A percentile compares a stretch with the other conserved stretches of the same genome.
These are phyloP conservation scores for Suhomyces maxii DNA, from an alignment of 1,139 yeast species.

Conservation along the genomic window DNA sequence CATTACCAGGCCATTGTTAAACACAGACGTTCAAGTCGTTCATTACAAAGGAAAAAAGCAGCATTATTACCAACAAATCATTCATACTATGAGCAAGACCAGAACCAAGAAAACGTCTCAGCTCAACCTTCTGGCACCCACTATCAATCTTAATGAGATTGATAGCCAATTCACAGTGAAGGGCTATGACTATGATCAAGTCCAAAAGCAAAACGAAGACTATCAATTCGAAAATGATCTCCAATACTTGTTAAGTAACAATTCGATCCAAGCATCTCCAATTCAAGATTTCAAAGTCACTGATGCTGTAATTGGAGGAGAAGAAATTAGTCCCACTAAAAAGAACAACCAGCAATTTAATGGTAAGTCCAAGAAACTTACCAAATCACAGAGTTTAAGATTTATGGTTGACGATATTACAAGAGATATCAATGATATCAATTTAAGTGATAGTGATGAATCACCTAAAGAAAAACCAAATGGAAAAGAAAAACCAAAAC, in stretches of 20 bases:
- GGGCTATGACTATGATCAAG: constrained; percentile 19
- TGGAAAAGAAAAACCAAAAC: neutral
- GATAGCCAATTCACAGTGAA: constrained; percentile 14
- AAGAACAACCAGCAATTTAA: neutral
- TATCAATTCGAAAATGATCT: constrained; percentile 26
- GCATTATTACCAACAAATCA: neutral
- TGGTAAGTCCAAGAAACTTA: neutral
- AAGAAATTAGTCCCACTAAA: constrained; percentile 1
- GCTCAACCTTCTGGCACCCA: constrained; percentile 4
- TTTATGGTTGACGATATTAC: constrained; percentile 21
- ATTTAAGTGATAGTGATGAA: constrained; percentile 26
- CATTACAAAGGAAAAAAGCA: too few relatives aligned
- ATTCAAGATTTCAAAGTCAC: neutral
- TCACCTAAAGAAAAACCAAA: constrained; percentile 5
- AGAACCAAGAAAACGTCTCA: constrained; percentile 5
- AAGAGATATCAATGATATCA: constrained; percentile 26
- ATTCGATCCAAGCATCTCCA: constrained; percentile 6
- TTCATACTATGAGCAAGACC: constrained; percentile 4
- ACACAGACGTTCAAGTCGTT: too few relatives aligned
- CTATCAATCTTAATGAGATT: neutral
- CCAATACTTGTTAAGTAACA: constrained; percentile 17
- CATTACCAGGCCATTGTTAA: too few relatives aligned
- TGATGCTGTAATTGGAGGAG: neutral
- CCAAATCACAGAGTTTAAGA: constrained; percentile 1
- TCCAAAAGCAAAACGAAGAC: constrained; percentile 15